phyloP scores from a whole-genome alignment of 345 rosid genomes.

The Citrus sinensis region DVS_A1.0 CM039167.1:14250501-14251000 shows the following conservation, averaged over 20 bases:
- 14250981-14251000: conserved; percentile 88
- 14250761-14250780: not conserved
- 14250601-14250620: conserved; percentile 50
- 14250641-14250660: not conserved
- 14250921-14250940: conserved; percentile 79
- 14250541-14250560: conserved; percentile 76
- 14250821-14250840: not conserved
- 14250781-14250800: not conserved
- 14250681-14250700: not conserved
- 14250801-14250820: not conserved
- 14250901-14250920: conserved; percentile 92
- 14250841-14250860: not conserved
- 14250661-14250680: not conserved
- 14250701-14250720: not conserved
- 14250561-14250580: conserved; percentile 72
- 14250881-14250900: conserved; percentile 71
- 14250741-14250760: not conserved
- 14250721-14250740: not conserved
- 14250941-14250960: conserved; percentile 69
- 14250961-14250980: conserved; percentile 73
- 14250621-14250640: not conserved
- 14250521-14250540: conserved; percentile 82
- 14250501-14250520: conserved; percentile 82
- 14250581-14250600: conserved; percentile 77
- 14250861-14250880: conserved; percentile 77